Evolutionary conservation across 2,329 filamentous ascomycete species (phyloP).

Genomic region (Calycina herbarum): DNA sequence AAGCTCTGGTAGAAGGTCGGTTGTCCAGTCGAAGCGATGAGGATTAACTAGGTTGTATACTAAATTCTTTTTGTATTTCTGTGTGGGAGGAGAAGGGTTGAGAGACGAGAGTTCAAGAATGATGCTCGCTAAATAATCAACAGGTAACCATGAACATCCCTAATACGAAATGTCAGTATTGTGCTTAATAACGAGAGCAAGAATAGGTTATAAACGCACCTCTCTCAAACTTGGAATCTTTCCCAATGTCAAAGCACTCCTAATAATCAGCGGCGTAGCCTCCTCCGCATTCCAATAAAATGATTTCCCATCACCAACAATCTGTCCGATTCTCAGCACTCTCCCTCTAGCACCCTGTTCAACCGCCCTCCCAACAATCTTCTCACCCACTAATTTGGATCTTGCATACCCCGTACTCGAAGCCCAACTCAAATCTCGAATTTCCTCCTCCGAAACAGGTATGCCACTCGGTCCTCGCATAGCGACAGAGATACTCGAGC

Average conservation of each 20-base stretch:
- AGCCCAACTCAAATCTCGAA: slow-evolving; percentile 31
- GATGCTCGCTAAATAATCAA: slow-evolving; percentile 45
- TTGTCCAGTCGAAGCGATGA: slow-evolving; percentile 47
- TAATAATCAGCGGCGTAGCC: slow-evolving; percentile 53
- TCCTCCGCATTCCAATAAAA: slow-evolving; percentile 53
- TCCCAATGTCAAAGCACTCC: slow-evolving; percentile 44
- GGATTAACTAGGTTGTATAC: slow-evolving; percentile 56
- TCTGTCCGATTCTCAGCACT: slow-evolving; percentile 50
- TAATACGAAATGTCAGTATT: not conserved
- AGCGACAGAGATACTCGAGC: slow-evolving; percentile 40
- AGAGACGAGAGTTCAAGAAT: slow-evolving; percentile 42
- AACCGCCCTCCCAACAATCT: slow-evolving; percentile 42
- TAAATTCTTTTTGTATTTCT: slow-evolving; percentile 18
- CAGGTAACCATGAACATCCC: slow-evolving; percentile 46
- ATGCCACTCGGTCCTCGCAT: slow-evolving; percentile 32
- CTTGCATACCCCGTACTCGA: slow-evolving; percentile 51
- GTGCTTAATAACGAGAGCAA: slow-evolving; percentile 37
- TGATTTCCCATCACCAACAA: slow-evolving; percentile 46
- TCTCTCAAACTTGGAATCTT: slow-evolving; percentile 48
- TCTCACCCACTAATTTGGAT: slow-evolving; percentile 49
- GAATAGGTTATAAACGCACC: slow-evolving; percentile 8
- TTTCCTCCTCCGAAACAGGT: slow-evolving; percentile 40
- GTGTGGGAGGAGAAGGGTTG: slow-evolving; percentile 16
- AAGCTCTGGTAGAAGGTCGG: slow-evolving; percentile 51
- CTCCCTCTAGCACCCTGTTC: slow-evolving; percentile 35